phyloP scores from a whole-genome alignment of 164 flowering plant species.

The Magnolia changhungtana region DNA sequence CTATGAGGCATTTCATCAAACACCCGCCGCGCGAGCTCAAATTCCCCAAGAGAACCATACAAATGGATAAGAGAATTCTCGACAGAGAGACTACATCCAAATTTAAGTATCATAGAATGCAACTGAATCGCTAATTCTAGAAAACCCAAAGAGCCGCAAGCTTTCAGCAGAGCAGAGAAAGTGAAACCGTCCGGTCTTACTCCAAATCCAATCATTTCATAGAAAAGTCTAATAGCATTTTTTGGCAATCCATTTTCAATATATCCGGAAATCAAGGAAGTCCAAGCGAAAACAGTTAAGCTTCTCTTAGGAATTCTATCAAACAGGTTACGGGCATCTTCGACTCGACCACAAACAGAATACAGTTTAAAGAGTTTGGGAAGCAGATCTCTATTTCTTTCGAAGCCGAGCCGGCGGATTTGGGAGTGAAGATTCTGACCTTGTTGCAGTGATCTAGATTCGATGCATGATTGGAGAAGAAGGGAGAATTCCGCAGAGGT shows the following conservation, averaged over 20 bases:
- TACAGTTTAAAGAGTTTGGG: background rate
- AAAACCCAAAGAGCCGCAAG: background rate
- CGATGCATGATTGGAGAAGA: constrained; percentile 2
- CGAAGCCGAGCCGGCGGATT: background rate
- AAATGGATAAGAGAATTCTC: background rate
- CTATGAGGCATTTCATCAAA: constrained; percentile 15
- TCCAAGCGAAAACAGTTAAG: constrained; percentile 65
- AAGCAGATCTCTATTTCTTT: constrained; percentile 1
- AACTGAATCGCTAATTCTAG: background rate
- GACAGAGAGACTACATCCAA: background rate
- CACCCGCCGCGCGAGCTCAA: background rate
- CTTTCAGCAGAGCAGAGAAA: constrained; percentile 7
- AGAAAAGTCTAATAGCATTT: constrained; percentile 23
- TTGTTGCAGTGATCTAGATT: background rate
- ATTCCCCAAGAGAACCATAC: background rate
- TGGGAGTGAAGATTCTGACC: constrained; percentile 1
- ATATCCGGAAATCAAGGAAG: constrained; percentile 68
- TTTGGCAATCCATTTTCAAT: constrained; percentile 34
- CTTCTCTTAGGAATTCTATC: constrained; percentile 33
- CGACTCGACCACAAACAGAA: constrained; percentile 2
- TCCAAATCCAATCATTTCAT: constrained; percentile 3
- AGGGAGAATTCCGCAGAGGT: background rate
- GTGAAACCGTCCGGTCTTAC: constrained; percentile 5
- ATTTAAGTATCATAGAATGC: background rate
- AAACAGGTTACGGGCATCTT: constrained; percentile 46